Evolutionary conservation across 1,284 basidiomycete species (phyloP).

Genomic region (Heterobasidion occidentale): DNA sequence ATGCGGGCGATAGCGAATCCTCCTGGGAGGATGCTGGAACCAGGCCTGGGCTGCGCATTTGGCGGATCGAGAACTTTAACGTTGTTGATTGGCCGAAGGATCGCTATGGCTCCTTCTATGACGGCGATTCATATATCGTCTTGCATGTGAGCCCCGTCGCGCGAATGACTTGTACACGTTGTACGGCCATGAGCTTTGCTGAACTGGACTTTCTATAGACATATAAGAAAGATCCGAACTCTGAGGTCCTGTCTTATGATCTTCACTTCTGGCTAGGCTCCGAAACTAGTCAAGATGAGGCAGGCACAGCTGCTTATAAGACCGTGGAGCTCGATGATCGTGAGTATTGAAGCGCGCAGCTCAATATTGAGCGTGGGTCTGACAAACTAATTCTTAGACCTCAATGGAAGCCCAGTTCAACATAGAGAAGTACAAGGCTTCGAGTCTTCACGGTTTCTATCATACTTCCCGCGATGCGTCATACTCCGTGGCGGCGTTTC

Average conservation of each 20-base stretch:
- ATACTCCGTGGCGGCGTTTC: constrained; percentile 47
- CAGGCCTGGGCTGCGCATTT: constrained; percentile 39
- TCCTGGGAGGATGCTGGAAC: constrained; percentile 46
- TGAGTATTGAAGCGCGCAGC: constrained; percentile 19
- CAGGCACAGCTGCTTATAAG: constrained; percentile 60
- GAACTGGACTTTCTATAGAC: constrained; percentile 16
- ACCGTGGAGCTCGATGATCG: constrained; percentile 63
- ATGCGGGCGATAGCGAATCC: constrained; percentile 42
- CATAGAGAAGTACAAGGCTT: constrained; percentile 54
- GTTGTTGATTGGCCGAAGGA: constrained; percentile 47
- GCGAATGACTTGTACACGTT: background rate
- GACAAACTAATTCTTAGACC: constrained; percentile 22
- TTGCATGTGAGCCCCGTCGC: constrained; percentile 35
- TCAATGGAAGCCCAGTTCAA: constrained; percentile 46
- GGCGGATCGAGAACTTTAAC: constrained; percentile 52
- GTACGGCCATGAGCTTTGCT: too few species aligned
- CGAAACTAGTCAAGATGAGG: constrained; percentile 55
- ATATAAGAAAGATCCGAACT: constrained; percentile 43
- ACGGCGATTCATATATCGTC: constrained; percentile 60
- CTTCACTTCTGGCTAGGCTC: constrained; percentile 62
- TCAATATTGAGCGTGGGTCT: background rate
- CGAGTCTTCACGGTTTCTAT: constrained; percentile 51
- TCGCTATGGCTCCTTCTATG: constrained; percentile 46
- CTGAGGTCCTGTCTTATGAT: constrained; percentile 42
- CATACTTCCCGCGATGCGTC: constrained; percentile 49